phyloP scores from a whole-genome alignment of 75 land plant species.

The Picea glauca region DNA sequence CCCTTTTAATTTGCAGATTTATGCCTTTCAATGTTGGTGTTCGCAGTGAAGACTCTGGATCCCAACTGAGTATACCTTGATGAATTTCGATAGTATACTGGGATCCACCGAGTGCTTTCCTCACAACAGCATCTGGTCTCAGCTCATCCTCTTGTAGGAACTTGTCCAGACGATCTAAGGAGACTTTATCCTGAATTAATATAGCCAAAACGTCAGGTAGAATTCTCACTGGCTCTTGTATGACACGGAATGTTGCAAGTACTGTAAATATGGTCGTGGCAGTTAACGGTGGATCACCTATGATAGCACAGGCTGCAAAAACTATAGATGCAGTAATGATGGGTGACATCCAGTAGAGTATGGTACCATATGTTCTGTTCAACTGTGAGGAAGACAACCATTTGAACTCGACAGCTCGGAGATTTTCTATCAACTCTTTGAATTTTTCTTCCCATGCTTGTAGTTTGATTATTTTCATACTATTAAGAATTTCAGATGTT shows the following conservation, averaged over 20 bases:
- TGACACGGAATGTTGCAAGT: conserved; percentile 48
- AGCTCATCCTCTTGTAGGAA: conserved; percentile 76
- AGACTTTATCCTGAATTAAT: conserved; percentile 66
- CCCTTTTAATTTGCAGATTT: conserved; percentile 34
- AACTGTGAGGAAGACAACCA: conserved; percentile 51
- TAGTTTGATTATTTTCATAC: conserved; percentile 74
- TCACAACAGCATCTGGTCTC: conserved; percentile 23
- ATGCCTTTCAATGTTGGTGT: conserved; percentile 55
- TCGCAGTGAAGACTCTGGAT: conserved; percentile 26
- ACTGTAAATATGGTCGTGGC: conserved; percentile 62
- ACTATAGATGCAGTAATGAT: conserved; percentile 42
- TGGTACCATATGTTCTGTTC: conserved; percentile 29
- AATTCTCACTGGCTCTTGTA: conserved; percentile 62
- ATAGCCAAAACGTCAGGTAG: conserved; percentile 58
- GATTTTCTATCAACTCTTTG: conserved; percentile 23
- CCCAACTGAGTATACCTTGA: conserved; percentile 58
- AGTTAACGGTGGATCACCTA: conserved; percentile 35
- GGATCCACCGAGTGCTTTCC: not conserved
- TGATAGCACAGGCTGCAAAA: conserved; percentile 34
- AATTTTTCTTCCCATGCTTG: conserved; percentile 86
- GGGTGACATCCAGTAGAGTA: conserved; percentile 71
- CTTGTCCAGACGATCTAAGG: conserved; percentile 47
- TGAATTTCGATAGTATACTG: conserved; percentile 25
- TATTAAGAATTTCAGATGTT: conserved; percentile 61
- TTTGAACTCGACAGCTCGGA: conserved; percentile 43